Base-by-base conservation (phyloP, 225 moss, liverwort and hornwort species). In the Anthoceros angustus region DNA sequence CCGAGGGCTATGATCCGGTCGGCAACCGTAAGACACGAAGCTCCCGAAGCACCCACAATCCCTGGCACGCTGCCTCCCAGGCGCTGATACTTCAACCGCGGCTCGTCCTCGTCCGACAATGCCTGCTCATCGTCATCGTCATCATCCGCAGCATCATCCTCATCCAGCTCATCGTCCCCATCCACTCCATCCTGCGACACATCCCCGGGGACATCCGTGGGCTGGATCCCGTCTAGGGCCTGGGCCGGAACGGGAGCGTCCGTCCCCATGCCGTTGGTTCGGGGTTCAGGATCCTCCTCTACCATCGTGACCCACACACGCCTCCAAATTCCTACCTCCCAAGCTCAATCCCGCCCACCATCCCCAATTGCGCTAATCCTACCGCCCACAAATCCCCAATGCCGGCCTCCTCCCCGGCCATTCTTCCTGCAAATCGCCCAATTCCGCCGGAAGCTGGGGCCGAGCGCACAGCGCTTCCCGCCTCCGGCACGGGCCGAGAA, bases 1-100 rank as follows among this genome's bases (percentile, higher is more conserved):
- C 92, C 98, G 10, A 98, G 76, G 41, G 98, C 92, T 67, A 98
- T 89, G 68, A 98, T 89, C 39, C 98, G 89, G 68, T 98, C 92
- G 60, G 85, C 92, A 25, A 98, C 92, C 42, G 87, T 86, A 7
- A 92, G 80, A 71, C 92, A 92, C 23, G 87, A 86, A 18, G 92
- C 92, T 9, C 88, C 82, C 79, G 92, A 92, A 46, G 81, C 79
- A 42, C 87, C 87, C 63, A 98, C 70, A 40, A 98, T 67, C 49
- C 78, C 72, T 12, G 82, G 87, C 41, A 92, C 89, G 68, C 89
- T 89, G 2, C 92, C 86, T 73, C 87, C 84, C 74, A 98, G 77
- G 42, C 98, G 78, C 78, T 89, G 89, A 43, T 98, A 92, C 74
- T 92, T 92, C 20, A 98, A 71, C 39, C 89, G 78, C 12, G 98